Percentiles rank a stretch among this genome's conserved stretches.
phyloP scores from a whole-genome alignment of 306 rosid species.

The Dryas drummondii region DNA sequence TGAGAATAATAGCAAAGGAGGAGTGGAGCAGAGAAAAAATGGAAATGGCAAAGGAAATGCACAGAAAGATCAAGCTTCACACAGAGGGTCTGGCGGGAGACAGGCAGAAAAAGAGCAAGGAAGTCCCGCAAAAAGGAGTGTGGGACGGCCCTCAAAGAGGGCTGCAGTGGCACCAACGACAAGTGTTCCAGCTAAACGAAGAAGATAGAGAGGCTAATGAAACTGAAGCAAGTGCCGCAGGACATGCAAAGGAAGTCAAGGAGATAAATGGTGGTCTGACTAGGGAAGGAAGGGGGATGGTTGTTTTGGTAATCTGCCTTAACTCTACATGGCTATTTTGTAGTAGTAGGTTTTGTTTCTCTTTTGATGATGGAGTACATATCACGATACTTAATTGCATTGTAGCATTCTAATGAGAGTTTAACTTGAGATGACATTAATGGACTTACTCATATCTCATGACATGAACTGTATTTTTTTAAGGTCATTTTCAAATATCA shows the following conservation, averaged over 20 bases:
- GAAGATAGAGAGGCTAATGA: conserved; percentile 16
- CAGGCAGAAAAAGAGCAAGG: conserved; percentile 22
- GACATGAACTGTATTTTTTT: neutral
- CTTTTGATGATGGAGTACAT: neutral
- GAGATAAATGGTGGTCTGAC: neutral
- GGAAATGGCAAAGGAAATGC: conserved; percentile 8
- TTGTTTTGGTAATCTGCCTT: neutral
- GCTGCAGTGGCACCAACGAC: conserved; percentile 7
- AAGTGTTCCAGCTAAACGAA: conserved; percentile 26
- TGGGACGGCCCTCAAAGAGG: conserved; percentile 31
- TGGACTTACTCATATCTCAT: neutral
- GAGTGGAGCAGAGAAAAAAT: conserved; percentile 22
- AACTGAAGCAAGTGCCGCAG: conserved; percentile 8
- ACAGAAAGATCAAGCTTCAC: conserved; percentile 22
- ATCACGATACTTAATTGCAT: neutral
- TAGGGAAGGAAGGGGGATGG: neutral
- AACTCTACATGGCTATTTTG: neutral
- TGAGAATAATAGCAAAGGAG: conserved; percentile 16
- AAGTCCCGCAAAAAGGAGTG: conserved; percentile 25
- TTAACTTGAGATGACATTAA: neutral
- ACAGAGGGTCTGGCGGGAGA: conserved; percentile 23
- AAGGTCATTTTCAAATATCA: no score
- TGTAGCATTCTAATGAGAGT: neutral
- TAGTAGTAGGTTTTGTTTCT: neutral
- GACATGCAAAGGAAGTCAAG: conserved; percentile 27